These are phyloP conservation scores for Aspergillus ochraceoroseus DNA, from an alignment of 2,329 filamentous ascomycete genomes.

Conservation along the genomic window DNA sequence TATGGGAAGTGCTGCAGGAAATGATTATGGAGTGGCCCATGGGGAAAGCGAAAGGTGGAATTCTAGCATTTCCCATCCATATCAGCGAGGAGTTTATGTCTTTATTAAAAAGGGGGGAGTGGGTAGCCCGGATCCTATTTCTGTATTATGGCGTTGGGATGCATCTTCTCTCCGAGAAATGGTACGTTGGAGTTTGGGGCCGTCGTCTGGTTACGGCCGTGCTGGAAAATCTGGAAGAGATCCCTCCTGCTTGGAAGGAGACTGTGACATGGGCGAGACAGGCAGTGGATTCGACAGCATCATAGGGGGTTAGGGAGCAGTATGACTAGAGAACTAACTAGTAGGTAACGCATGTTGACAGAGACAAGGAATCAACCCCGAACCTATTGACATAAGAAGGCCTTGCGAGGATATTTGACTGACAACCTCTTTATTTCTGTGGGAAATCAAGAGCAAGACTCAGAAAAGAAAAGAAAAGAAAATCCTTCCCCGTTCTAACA, in stretches of 20 bases:
- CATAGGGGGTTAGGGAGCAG: constrained; percentile 1
- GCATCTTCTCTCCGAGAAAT: constrained; percentile 32
- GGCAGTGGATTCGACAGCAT: constrained; percentile 21
- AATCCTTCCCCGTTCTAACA: too few species aligned
- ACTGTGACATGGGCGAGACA: constrained; percentile 28
- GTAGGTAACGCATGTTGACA: too few species aligned
- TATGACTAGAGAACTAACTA: not conserved
- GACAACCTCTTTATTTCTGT: too few species aligned
- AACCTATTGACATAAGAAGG: too few species aligned
- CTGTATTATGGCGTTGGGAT: constrained; percentile 31
- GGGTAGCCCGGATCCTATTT: constrained; percentile 31
- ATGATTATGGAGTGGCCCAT: constrained; percentile 30
- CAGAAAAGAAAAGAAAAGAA: too few species aligned
- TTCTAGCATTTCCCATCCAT: constrained; percentile 31
- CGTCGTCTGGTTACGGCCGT: constrained; percentile 29
- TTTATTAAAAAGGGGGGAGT: constrained; percentile 28
- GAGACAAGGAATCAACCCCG: too few species aligned
- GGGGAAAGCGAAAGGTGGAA: constrained; percentile 27
- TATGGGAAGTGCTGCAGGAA: constrained; percentile 27
- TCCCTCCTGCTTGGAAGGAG: constrained; percentile 26
- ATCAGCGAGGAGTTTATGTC: constrained; percentile 26
- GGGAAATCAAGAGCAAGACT: too few species aligned
- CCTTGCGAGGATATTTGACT: too few species aligned
- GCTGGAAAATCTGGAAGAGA: constrained; percentile 25
- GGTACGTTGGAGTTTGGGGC: constrained; percentile 34